Conservation (phyloP, 805 yeast genomes). For the Sugiyamaella smithiae region DNA sequence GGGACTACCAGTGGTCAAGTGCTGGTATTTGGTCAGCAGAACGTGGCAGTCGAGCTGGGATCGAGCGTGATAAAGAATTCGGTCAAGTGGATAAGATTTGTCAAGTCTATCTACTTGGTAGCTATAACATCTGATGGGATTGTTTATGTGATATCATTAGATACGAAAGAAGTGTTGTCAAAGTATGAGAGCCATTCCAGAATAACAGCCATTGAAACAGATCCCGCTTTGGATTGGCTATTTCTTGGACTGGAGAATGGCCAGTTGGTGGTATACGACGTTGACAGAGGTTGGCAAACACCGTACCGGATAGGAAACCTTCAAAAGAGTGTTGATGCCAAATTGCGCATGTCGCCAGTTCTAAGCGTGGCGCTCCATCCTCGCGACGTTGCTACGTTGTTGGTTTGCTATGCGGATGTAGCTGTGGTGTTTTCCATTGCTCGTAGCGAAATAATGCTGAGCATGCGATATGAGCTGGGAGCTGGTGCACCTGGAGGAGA, state of each 20-base stretch:
- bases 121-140: conserved; percentile 62
- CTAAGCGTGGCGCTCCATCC: conserved; percentile 77
- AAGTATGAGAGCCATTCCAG: conserved; percentile 61
- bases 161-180: conserved; percentile 57
- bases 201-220: conserved; percentile 68
- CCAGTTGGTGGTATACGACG: conserved; percentile 64
- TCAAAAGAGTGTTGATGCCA: conserved; percentile 61
- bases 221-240: conserved; percentile 87
- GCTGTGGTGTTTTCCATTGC: conserved; percentile 69
- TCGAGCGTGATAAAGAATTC: conserved; percentile 23
- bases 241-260: conserved; percentile 81
- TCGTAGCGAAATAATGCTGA: conserved; percentile 52
- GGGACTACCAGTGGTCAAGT: conserved; percentile 69
- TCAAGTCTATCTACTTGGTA: conserved; percentile 78
- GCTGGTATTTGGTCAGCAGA: conserved; percentile 79
- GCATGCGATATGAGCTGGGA: conserved; percentile 60
- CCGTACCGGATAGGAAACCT: conserved; percentile 66
- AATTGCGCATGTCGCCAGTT: conserved; percentile 61
- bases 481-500: conserved; percentile 75
- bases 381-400: conserved; percentile 74
- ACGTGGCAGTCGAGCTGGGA: conserved; percentile 65
- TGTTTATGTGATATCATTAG: conserved; percentile 67
- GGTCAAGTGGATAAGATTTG: conserved; percentile 51
- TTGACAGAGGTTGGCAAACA: conserved; percentile 70
- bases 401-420: conserved; percentile 67